These are phyloP conservation scores for Nicotiana benthamiana DNA, from an alignment of 257 asterid species.

Conservation along the genomic window DNA sequence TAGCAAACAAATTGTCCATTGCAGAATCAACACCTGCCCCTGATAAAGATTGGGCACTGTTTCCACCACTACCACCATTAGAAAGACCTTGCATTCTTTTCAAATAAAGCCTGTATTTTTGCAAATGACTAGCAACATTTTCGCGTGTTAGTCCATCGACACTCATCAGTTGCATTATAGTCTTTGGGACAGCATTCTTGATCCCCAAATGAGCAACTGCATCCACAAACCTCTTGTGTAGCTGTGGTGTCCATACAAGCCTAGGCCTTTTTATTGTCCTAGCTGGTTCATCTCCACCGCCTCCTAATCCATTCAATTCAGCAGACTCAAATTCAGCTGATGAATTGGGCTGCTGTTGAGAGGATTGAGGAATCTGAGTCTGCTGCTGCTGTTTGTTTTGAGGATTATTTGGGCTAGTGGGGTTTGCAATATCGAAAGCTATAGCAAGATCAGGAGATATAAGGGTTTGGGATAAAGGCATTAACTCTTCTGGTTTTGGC, in stretches of 20 bases:
- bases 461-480: conserved; percentile 21
- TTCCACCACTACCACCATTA: conserved; percentile 18
- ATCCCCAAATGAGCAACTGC: conserved; percentile 71
- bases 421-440: conserved; percentile 21
- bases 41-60: conserved; percentile 1
- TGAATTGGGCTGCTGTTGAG: conserved; percentile 31
- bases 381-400: conserved; percentile 6
- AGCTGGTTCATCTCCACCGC: conserved; percentile 22
- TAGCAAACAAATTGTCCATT: conserved; percentile 28
- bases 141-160: conserved; percentile 71
- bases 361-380: conserved; percentile 8
- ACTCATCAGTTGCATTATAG: conserved; percentile 79
- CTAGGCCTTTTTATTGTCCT: conserved; percentile 57
- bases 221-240: conserved; percentile 70
- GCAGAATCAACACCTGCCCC: conserved; percentile 20
- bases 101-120: conserved; percentile 59
- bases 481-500: conserved; percentile 20
- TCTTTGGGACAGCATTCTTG: conserved; percentile 73
- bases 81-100: conserved; percentile 70
- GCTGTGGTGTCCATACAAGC: conserved; percentile 80
- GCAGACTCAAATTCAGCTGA: conserved; percentile 57
- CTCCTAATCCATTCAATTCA: conserved; percentile 22
- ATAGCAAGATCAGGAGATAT: conserved; percentile 23
- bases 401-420: conserved; percentile 10
- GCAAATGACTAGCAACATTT: conserved; percentile 72